These are phyloP conservation scores for Leccinum ponderosum DNA, from an alignment of 1,284 basidiomycete genomes.

Conservation along the genomic window DNA sequence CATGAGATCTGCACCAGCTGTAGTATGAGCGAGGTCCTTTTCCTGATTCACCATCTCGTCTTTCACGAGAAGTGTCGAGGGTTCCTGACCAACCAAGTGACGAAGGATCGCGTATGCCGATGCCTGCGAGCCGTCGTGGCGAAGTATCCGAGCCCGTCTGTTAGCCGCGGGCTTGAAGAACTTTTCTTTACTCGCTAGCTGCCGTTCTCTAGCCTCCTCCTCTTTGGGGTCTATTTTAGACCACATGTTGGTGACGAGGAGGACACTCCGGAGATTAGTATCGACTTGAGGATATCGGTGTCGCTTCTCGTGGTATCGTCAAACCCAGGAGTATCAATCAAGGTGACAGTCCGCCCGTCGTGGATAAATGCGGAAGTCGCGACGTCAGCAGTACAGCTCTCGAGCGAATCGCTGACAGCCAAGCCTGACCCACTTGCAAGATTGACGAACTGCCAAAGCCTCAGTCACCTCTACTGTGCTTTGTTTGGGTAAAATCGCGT, in stretches of 20 bases:
- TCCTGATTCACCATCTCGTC: conserved; percentile 40
- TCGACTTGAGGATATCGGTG: conserved; percentile 36
- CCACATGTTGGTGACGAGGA: conserved; percentile 54
- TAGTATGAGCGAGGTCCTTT: conserved; percentile 38
- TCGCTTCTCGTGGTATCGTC: conserved; percentile 39
- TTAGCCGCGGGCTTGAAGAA: conserved; percentile 42
- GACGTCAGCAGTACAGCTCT: conserved; percentile 36
- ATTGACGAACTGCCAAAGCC: conserved; percentile 32
- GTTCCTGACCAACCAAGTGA: conserved; percentile 28
- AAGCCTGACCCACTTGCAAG: conserved; percentile 32
- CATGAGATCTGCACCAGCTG: conserved; percentile 38
- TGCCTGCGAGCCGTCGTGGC: conserved; percentile 35
- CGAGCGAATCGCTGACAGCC: conserved; percentile 32
- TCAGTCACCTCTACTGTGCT: background rate
- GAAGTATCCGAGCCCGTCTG: conserved; percentile 40
- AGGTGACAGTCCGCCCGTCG: conserved; percentile 24
- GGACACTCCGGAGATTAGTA: conserved; percentile 42
- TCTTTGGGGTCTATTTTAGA: conserved; percentile 34
- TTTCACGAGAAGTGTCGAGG: conserved; percentile 38
- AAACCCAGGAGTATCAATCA: conserved; percentile 42
- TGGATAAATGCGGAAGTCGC: conserved; percentile 31
- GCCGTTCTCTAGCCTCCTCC: conserved; percentile 34
- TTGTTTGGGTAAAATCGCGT: conserved; percentile 10
- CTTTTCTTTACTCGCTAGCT: conserved; percentile 37
- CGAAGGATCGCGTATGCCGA: conserved; percentile 36